Percentiles rank a stretch among this genome's conserved stretches.
These are phyloP conservation scores for Oenanthe sinensis DNA, from an alignment of 129 eudicot species.

Conservation along the genomic window DNA sequence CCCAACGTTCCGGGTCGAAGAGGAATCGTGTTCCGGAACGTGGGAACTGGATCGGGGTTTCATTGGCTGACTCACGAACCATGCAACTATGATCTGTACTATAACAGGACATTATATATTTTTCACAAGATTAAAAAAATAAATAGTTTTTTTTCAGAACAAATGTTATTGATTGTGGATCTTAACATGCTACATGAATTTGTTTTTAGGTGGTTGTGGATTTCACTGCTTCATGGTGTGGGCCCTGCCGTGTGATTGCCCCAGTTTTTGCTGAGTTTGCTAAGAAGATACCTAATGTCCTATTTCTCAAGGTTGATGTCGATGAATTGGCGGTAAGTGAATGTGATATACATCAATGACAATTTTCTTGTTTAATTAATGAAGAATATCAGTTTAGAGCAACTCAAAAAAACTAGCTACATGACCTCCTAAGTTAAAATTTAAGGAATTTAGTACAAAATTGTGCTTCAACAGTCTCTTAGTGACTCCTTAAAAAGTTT, in stretches of 20 bases:
- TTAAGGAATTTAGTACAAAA: too few species aligned
- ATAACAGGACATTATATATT: background rate
- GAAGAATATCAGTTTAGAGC: background rate
- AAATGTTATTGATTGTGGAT: background rate
- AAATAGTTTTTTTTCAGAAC: background rate
- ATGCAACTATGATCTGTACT: too few species aligned
- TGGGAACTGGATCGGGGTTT: too few species aligned
- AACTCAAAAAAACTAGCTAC: too few species aligned
- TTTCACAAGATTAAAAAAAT: background rate
- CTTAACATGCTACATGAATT: background rate
- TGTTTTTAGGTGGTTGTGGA: slow-evolving; percentile 56
- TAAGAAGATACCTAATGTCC: slow-evolving; percentile 34
- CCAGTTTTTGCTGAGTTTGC: slow-evolving; percentile 55
- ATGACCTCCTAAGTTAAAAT: too few species aligned
- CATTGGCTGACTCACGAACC: too few species aligned
- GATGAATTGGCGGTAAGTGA: slow-evolving; percentile 54
- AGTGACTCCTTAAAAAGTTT: too few species aligned
- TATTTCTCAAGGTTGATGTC: slow-evolving; percentile 66
- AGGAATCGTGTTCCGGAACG: too few species aligned
- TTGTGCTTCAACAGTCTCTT: too few species aligned
- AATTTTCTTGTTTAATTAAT: background rate
- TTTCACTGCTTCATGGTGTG: slow-evolving; percentile 75
- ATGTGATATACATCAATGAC: background rate
- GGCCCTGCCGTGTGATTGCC: slow-evolving; percentile 62
- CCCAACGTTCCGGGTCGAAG: too few species aligned